These are phyloP conservation scores for Aspergillus japonicus DNA, from an alignment of 2,329 filamentous ascomycete species.

Conservation along the genomic window DNA sequence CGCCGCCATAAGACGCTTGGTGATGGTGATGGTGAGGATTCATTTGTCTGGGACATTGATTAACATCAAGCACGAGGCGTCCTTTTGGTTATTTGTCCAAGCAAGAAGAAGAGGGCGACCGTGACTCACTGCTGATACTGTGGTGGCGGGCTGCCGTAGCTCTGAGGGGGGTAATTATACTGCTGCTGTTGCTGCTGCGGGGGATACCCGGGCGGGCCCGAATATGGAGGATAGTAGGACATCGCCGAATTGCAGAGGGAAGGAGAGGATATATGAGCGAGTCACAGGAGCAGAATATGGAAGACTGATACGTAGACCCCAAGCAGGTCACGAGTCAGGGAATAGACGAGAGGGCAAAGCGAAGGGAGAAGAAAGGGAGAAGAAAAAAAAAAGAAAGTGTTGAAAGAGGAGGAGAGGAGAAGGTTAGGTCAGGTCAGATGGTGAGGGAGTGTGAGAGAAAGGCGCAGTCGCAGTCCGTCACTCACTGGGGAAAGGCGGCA, in stretches of 20 bases:
- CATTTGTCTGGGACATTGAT: conserved; percentile 27
- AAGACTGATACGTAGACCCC: conserved; percentile 8
- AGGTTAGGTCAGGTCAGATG: conserved; percentile 2
- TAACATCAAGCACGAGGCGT: background rate
- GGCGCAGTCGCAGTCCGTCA: background rate
- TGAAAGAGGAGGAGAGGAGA: background rate
- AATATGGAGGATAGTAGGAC: conserved; percentile 64
- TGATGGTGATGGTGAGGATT: conserved; percentile 29
- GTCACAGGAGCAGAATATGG: conserved; percentile 9
- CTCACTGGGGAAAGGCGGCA: background rate
- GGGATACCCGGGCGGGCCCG: conserved; percentile 56
- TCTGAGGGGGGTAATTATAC: conserved; percentile 28
- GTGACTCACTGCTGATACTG: conserved; percentile 37
- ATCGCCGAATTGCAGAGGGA: conserved; percentile 40
- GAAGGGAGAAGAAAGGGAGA: background rate
- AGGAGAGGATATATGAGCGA: conserved; percentile 10
- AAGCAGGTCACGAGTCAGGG: background rate
- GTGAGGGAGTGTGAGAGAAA: conserved; percentile 5
- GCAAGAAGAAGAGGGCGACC: conserved; percentile 5
- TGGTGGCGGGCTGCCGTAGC: conserved; percentile 41
- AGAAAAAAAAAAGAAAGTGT: background rate
- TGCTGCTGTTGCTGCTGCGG: conserved; percentile 39
- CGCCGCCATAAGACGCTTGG: conserved; percentile 33
- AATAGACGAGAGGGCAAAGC: background rate
- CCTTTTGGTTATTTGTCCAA: background rate